Conservation (phyloP, 2,329 filamentous ascomycete genomes). For the Hypoxylon sp. region DNA sequence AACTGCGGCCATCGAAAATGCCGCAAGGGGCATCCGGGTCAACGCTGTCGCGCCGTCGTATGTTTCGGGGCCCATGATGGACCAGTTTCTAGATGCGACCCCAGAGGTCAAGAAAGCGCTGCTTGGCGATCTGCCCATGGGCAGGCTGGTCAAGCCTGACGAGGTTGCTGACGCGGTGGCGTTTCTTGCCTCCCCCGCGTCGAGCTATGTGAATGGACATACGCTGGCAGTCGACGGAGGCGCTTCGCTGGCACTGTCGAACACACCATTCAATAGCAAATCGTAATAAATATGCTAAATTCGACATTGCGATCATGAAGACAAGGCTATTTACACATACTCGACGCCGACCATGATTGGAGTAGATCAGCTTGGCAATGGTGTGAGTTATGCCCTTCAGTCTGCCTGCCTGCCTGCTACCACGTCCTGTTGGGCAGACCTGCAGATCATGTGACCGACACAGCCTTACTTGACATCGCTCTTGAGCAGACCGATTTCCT, state of each 20-base stretch:
- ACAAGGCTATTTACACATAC: no score
- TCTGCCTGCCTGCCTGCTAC: no score
- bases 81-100: conserved; percentile 25
- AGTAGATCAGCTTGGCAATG: no score
- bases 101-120: conserved; percentile 27
- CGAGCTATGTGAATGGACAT: conserved; percentile 36
- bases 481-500: background rate
- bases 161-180: conserved; percentile 34
- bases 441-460: background rate
- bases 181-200: conserved; percentile 32
- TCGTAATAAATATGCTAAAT: no score
- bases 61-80: conserved; percentile 33
- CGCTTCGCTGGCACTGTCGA: conserved; percentile 24
- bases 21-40: conserved; percentile 23
- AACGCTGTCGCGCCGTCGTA: conserved; percentile 34
- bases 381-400: no score
- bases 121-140: conserved; percentile 32
- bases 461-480: no score
- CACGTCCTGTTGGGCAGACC: background rate
- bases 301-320: no score
- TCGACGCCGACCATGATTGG: no score
- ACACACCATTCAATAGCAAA: conserved; percentile 20
- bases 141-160: conserved; percentile 13
- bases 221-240: conserved; percentile 34
- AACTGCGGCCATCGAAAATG: conserved; percentile 32